These are phyloP conservation scores for Trichoderma polysporum DNA, from an alignment of 2,329 filamentous ascomycete genomes.

Conservation along the genomic window DNA sequence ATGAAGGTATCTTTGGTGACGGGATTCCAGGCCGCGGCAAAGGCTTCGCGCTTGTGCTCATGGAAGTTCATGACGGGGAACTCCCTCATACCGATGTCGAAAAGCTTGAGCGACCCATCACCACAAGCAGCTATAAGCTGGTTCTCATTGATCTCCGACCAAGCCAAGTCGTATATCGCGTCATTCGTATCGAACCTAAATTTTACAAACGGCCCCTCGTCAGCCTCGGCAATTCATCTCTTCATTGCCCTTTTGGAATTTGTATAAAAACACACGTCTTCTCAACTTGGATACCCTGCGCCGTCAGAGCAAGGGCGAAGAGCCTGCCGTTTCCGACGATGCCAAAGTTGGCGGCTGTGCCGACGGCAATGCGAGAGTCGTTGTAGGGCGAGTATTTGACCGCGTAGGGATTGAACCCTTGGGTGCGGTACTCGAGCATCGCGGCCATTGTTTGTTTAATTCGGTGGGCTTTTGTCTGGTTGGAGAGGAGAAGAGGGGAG, in stretches of 20 bases:
- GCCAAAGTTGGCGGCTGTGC: slow-evolving; percentile 90
- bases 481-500: not conserved
- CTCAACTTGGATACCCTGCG: slow-evolving; percentile 78
- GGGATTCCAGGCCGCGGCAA: slow-evolving; percentile 89
- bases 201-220: not conserved
- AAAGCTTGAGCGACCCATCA: slow-evolving; percentile 92
- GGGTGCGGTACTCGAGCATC: slow-evolving; percentile 93
- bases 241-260: not conserved
- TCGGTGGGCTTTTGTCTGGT: not conserved
- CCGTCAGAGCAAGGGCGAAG: slow-evolving; percentile 78
- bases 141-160: slow-evolving; percentile 96
- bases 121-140: slow-evolving; percentile 87
- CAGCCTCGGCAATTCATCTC: not conserved
- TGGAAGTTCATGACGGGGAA: slow-evolving; percentile 91
- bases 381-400: slow-evolving; percentile 99
- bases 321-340: slow-evolving; percentile 93
- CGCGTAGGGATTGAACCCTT: slow-evolving; percentile 92
- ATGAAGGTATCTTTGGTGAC: slow-evolving; percentile 87
- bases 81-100: slow-evolving; percentile 75
- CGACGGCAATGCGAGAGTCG: slow-evolving; percentile 89
- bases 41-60: slow-evolving; percentile 91
- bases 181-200: slow-evolving; percentile 92
- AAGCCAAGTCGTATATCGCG: slow-evolving; percentile 89
- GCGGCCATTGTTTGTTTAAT: slow-evolving; percentile 41
- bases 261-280: slow-evolving; percentile 64